phyloP scores from a whole-genome alignment of 1,284 basidiomycete genomes.

The Tremellales sp. region DNA sequence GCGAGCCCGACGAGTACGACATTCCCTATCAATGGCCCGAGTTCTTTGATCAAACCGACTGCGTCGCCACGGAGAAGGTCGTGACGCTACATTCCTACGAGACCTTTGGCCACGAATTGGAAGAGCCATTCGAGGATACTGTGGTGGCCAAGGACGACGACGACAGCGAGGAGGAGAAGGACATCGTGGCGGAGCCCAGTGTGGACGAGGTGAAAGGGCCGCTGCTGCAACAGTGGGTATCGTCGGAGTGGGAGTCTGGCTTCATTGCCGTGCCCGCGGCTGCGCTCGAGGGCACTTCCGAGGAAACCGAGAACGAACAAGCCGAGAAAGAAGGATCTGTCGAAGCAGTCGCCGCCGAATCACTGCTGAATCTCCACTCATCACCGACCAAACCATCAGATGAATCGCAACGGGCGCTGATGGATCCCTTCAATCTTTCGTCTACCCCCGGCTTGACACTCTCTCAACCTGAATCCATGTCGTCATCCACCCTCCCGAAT shows the following conservation, averaged over 20 bases:
- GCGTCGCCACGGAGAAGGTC: background rate
- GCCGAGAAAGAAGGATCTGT: background rate
- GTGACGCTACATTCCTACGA: conserved; percentile 3
- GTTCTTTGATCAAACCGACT: background rate
- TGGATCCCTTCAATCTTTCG: too few relatives aligned
- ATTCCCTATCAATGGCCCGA: background rate
- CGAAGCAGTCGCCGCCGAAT: conserved; percentile 14
- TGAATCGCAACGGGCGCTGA: too few relatives aligned
- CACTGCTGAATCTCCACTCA: conserved; percentile 22
- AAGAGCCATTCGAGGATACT: too few relatives aligned
- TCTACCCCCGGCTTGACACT: too few relatives aligned
- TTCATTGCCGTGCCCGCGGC: too few relatives aligned
- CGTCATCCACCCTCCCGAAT: too few relatives aligned
- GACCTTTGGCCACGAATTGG: background rate
- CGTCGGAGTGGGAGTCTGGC: too few relatives aligned
- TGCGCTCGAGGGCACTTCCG: too few relatives aligned
- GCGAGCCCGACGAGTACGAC: background rate
- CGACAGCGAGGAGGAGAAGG: background rate
- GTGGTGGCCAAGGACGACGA: too few relatives aligned
- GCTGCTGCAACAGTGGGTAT: background rate
- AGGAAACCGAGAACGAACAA: background rate
- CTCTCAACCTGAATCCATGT: too few relatives aligned
- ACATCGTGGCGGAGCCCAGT: background rate
- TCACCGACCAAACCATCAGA: conserved; percentile 12
- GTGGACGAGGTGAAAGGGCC: background rate